Evolutionary conservation across 1,284 basidiomycete genomes (phyloP).

Genomic region (Cystobasidium sp.): DNA sequence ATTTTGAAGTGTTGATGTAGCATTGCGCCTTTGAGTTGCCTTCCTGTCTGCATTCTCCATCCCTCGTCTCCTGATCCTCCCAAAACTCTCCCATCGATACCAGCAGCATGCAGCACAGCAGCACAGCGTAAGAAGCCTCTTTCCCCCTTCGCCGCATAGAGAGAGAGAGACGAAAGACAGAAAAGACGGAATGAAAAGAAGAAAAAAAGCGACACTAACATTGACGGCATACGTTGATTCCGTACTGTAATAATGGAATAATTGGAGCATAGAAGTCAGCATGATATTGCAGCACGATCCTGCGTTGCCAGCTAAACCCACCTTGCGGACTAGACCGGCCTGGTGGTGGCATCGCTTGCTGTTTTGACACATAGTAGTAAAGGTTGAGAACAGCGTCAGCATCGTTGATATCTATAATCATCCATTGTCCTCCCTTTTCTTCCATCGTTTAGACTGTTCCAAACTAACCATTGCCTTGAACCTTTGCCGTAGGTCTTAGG

Average conservation of each 20-base stretch:
- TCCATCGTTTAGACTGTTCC: not conserved
- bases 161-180: not conserved
- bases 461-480: constrained; percentile 81
- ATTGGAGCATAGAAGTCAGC: not conserved
- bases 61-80: too few relatives aligned
- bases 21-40: too few relatives aligned
- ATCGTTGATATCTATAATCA: not conserved
- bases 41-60: too few relatives aligned
- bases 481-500: constrained; percentile 94
- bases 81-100: too few relatives aligned
- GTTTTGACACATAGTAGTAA: not conserved
- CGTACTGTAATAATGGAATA: constrained; percentile 68
- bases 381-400: not conserved
- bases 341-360: constrained; percentile 91
- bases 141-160: not conserved
- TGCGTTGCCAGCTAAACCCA: constrained; percentile 16
- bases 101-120: not conserved
- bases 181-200: not conserved
- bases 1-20: too few relatives aligned
- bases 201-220: constrained; percentile 59
- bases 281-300: not conserved
- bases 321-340: constrained; percentile 82
- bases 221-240: constrained; percentile 93
- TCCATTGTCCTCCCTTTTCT: not conserved
- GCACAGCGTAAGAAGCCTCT: not conserved